Conservation (phyloP, 2,329 filamentous ascomycete genomes). For the Paraphoma sp. region DNA sequence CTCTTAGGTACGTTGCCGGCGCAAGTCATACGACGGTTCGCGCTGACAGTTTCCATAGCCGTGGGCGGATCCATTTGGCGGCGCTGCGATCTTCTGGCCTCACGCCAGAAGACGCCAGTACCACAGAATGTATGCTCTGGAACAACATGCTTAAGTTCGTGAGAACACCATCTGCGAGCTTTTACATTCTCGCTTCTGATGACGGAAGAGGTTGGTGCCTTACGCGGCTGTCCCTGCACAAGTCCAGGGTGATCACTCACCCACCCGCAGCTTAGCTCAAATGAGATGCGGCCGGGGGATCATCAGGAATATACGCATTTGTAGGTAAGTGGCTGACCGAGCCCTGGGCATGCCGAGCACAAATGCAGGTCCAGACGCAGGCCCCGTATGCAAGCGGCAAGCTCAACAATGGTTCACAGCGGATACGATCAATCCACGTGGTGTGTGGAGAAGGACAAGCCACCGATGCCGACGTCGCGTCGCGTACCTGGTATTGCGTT, state of each 20-base stretch:
- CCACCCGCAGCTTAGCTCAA: too few relatives aligned
- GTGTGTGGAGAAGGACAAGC: neutral
- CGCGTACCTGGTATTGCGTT: neutral
- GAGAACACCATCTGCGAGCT: neutral
- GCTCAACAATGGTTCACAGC: neutral
- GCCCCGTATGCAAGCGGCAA: neutral
- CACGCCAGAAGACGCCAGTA: neutral
- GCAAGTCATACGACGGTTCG: neutral
- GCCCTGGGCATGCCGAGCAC: neutral
- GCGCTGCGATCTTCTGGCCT: too few relatives aligned
- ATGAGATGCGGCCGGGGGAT: neutral
- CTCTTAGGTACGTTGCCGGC: neutral
- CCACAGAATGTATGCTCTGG: neutral
- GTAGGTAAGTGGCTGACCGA: neutral
- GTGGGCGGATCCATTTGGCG: too few relatives aligned
- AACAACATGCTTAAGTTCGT: neutral
- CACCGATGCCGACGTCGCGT: neutral
- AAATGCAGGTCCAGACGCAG: neutral
- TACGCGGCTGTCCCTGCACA: too few relatives aligned
- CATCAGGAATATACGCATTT: neutral
- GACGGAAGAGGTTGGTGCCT: too few relatives aligned
- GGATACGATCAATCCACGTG: neutral
- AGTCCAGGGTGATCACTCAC: too few relatives aligned
- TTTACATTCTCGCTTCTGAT: neutral
- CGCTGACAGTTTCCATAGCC: too few relatives aligned